phyloP scores from a whole-genome alignment of 257 asterid genomes.

The Nemophila menziesii region DNA sequence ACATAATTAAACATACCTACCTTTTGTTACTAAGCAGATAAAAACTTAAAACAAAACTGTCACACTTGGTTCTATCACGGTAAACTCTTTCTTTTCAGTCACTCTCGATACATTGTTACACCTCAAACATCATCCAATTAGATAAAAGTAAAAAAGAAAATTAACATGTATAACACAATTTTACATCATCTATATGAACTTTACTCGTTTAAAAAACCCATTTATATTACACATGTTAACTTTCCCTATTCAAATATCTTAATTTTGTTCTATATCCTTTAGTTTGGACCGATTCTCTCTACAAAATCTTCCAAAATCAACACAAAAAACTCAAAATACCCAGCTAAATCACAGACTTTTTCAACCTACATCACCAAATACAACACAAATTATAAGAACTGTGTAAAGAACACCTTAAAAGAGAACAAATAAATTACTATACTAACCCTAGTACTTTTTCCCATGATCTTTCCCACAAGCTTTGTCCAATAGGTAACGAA shows the following conservation, averaged over 20 bases:
- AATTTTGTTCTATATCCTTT: neutral
- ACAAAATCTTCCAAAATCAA: constrained; percentile 1
- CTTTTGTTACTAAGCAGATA: too few relatives aligned
- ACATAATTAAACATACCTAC: too few relatives aligned
- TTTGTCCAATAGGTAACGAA: constrained; percentile 20
- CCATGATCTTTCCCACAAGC: constrained; percentile 31
- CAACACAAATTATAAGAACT: neutral
- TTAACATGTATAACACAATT: neutral
- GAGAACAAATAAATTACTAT: constrained; percentile 23
- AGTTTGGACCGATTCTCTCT: neutral
- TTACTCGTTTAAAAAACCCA: neutral
- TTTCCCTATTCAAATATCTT: neutral
- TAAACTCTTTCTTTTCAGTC: too few relatives aligned
- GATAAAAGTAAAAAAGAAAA: neutral
- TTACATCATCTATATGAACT: neutral
- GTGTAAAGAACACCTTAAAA: neutral
- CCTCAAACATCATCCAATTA: too few relatives aligned
- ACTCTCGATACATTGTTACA: too few relatives aligned
- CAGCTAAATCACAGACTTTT: constrained; percentile 1
- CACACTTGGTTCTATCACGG: too few relatives aligned
- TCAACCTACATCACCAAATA: constrained; percentile 2
- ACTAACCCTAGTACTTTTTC: constrained; percentile 20
- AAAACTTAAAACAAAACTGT: too few relatives aligned
- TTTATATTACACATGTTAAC: neutral
- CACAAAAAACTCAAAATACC: neutral